A percentile compares a stretch with the other conserved stretches of the same genome.
Conservation (phyloP, 305 asterid species). For the Rubia tinctorum region DNA sequence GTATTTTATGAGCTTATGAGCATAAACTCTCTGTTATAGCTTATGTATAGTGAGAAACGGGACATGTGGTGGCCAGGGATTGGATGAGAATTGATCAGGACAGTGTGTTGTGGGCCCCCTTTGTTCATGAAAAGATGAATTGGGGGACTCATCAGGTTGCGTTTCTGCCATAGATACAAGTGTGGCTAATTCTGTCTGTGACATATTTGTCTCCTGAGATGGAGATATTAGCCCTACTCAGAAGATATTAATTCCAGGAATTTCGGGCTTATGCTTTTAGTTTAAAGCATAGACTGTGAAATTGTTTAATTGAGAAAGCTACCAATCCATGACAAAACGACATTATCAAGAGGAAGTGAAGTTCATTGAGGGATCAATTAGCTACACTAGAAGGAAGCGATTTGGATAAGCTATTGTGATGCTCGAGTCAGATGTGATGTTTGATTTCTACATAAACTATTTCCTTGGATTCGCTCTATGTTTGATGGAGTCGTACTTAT, state of each 20-base stretch:
- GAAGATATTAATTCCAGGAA: neutral
- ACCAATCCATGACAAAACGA: neutral
- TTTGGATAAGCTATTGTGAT: no score
- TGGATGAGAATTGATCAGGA: slow-evolving; percentile 31
- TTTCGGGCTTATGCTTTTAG: neutral
- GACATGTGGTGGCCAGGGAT: slow-evolving; percentile 31
- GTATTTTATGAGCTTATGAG: neutral
- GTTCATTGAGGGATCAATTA: neutral
- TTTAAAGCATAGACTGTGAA: neutral
- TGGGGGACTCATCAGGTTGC: slow-evolving; percentile 54
- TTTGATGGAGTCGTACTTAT: neutral
- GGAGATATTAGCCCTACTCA: neutral
- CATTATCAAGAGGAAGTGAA: neutral
- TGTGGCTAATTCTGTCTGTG: slow-evolving; percentile 28
- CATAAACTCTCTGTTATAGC: neutral
- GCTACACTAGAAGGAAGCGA: neutral
- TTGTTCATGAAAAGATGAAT: slow-evolving; percentile 41
- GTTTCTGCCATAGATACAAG: slow-evolving; percentile 48
- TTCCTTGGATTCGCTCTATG: neutral
- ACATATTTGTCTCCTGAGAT: slow-evolving; percentile 18
- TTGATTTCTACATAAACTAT: neutral
- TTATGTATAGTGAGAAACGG: slow-evolving; percentile 12
- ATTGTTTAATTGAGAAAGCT: neutral
- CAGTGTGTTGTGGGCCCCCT: slow-evolving; percentile 43
- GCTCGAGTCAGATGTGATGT: neutral